phyloP scores from a whole-genome alignment of 495 filamentous ascomycete genomes.

The Podospora pseudocomata region DNA sequence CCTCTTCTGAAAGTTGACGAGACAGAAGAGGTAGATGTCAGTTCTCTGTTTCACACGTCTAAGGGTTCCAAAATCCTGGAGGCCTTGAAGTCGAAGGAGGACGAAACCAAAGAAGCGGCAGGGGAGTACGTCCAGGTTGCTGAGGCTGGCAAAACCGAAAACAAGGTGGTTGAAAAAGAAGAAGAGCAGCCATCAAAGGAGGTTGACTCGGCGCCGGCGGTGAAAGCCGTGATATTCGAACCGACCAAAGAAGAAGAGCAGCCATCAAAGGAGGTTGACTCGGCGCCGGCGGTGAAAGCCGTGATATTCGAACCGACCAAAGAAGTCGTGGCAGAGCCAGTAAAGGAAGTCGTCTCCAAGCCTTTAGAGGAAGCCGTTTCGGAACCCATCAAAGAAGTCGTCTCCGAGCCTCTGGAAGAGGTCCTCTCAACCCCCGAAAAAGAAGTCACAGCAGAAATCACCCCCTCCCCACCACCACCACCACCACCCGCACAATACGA shows the following conservation, averaged over 20 bases:
- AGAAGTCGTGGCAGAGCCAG: background rate
- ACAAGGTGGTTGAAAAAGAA: background rate
- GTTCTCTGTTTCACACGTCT: constrained; percentile 37
- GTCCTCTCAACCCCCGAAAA: background rate
- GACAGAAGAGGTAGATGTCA: constrained; percentile 28
- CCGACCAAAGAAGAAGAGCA: background rate
- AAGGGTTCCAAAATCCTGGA: constrained; percentile 35
- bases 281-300: background rate
- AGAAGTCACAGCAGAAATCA: background rate
- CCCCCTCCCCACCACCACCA: background rate
- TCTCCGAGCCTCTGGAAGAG: background rate
- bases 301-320: background rate
- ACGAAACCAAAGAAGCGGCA: background rate
- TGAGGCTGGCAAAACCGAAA: too few relatives aligned
- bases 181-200: background rate
- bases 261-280: background rate
- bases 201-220: background rate
- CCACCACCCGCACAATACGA: constrained; percentile 48
- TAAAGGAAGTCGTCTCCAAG: background rate
- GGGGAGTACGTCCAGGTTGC: background rate
- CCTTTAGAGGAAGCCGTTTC: background rate
- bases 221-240: background rate
- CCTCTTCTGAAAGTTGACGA: constrained; percentile 1
- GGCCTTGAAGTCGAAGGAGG: constrained; percentile 18
- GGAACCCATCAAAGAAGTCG: background rate